Percentiles rank a stretch among this genome's conserved stretches.
phyloP scores from a whole-genome alignment of 2,329 filamentous ascomycete genomes.

The Colletotrichum graminicola region DNA sequence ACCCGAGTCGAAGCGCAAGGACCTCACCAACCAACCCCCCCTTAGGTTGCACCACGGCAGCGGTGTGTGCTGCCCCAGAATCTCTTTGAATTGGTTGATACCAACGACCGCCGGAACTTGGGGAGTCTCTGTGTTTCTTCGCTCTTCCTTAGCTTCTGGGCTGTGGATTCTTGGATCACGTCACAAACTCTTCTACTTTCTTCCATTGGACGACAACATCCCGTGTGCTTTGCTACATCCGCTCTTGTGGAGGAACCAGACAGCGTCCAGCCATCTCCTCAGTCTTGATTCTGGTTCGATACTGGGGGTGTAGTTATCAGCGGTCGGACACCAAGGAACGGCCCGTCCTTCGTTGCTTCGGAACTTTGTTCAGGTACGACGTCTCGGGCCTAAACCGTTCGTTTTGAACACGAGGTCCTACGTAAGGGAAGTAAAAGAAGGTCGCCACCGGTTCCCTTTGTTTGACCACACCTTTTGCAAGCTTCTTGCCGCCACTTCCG shows the following conservation, averaged over 20 bases:
- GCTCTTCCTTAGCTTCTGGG: not conserved
- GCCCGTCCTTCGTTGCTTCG: slow-evolving; percentile 30
- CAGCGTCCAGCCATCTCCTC: not conserved
- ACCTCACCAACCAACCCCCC: not conserved
- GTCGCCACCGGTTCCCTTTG: not conserved
- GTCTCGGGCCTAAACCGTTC: not conserved
- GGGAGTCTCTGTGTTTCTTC: not conserved
- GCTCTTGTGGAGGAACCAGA: slow-evolving; percentile 8
- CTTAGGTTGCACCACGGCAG: slow-evolving; percentile 22
- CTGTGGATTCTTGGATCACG: slow-evolving; percentile 5
- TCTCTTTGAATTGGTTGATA: slow-evolving; percentile 25
- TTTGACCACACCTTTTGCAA: slow-evolving; percentile 1
- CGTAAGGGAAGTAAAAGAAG: not conserved
- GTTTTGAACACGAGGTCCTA: slow-evolving; percentile 14
- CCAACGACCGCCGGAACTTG: slow-evolving; percentile 12
- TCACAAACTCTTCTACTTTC: slow-evolving; percentile 15
- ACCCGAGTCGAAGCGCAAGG: slow-evolving; percentile 24
- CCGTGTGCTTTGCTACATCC: slow-evolving; percentile 34
- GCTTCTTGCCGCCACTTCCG: not conserved
- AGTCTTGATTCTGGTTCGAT: not conserved
- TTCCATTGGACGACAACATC: slow-evolving; percentile 32
- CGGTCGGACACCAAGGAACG: slow-evolving; percentile 29
- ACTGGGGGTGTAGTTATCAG: slow-evolving; percentile 4
- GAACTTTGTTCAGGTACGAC: slow-evolving; percentile 29
- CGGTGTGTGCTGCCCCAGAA: slow-evolving; percentile 24